Base-by-base conservation (phyloP, 2,329 filamentous ascomycete species). In the Penicillium paneum region DNA sequence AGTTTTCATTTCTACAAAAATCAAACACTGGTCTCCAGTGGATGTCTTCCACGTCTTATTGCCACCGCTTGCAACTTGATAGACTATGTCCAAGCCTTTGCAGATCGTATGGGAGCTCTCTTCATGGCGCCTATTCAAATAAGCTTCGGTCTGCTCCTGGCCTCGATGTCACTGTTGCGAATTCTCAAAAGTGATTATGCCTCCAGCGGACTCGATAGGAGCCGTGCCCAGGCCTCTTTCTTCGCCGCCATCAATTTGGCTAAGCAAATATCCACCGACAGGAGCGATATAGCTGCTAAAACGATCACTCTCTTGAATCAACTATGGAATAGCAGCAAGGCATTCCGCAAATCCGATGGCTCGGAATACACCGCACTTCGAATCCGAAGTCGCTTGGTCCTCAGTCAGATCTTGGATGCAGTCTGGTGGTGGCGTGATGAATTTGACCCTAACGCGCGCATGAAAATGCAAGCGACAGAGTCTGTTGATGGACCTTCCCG, bases 341-440 rank as follows among this genome's bases (percentile, higher is more conserved):
- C 68, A 8, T 77, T 76, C 55, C 70, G 69, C 24, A 73, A 68
- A 43, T 41, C 68, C 0, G 74, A 77, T 52, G 74, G 74, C 0
- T 63, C 64, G 2, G 69, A 71, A 44, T 68, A 67, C 17, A 63
- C 67, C 0, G 58, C 64, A 1, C 62, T 76, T n/a, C 64, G 74
- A 5, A 73, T 77, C 29, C 68, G 74, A 12, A 73, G 71, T 51
- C 71, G 74, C 11, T 58, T 77, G 12, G 65, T 66, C 0, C 62
- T 74, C 7, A 72, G 73, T 51, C 64, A 68, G 8, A 63, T 76
- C 5, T 58, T 76, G 17, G 75, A 77, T 58, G 59, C 67, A 11
- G 65, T 75, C 21, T 74, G 73, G 66, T 76, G 74, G 74, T 77
- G 73, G 73, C 68, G 74, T 7, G 74, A 76, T 43, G 74, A 76